Evolutionary conservation across 2,329 filamentous ascomycete genomes (phyloP).

Genomic region (Penicillium sp.): DNA sequence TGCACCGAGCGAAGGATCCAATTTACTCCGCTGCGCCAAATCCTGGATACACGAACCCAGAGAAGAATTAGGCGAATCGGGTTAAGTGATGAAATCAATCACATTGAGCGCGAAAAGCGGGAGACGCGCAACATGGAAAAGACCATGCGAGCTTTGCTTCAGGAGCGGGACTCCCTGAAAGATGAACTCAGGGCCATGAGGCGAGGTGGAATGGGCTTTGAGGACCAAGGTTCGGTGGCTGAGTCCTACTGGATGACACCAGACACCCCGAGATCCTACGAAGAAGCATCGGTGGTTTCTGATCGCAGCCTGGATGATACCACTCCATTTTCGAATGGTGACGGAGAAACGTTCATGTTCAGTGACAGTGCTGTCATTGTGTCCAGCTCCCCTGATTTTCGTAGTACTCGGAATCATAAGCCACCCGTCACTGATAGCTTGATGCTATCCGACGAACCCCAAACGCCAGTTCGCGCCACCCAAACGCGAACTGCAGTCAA

Average conservation of each 20-base stretch:
- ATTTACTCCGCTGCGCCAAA: slow-evolving; percentile 47
- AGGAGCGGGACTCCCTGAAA: slow-evolving; percentile 32
- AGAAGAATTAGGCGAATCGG: slow-evolving; percentile 47
- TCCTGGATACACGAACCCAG: slow-evolving; percentile 44
- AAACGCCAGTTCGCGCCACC: not conserved
- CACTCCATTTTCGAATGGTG: slow-evolving; percentile 4
- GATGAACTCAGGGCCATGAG: slow-evolving; percentile 28
- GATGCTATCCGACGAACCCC: slow-evolving; percentile 14
- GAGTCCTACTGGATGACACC: slow-evolving; percentile 21
- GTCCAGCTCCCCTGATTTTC: slow-evolving; percentile 36
- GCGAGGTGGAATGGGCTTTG: slow-evolving; percentile 7
- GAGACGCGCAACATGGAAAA: slow-evolving; percentile 28
- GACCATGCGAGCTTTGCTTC: slow-evolving; percentile 25
- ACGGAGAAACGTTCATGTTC: slow-evolving; percentile 31
- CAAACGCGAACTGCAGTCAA: not conserved
- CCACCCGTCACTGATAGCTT: slow-evolving; percentile 21
- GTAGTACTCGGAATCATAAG: slow-evolving; percentile 13
- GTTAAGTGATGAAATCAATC: slow-evolving; percentile 49
- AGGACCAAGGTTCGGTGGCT: slow-evolving; percentile 11
- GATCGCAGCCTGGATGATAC: slow-evolving; percentile 2
- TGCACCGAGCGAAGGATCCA: slow-evolving; percentile 39
- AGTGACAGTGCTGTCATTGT: slow-evolving; percentile 33
- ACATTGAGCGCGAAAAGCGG: slow-evolving; percentile 43
- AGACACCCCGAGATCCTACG: slow-evolving; percentile 20
- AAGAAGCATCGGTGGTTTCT: slow-evolving; percentile 22